Conservation (phyloP, 108 stramenopile genomes). For the Thalassiosira profunda region DNA sequence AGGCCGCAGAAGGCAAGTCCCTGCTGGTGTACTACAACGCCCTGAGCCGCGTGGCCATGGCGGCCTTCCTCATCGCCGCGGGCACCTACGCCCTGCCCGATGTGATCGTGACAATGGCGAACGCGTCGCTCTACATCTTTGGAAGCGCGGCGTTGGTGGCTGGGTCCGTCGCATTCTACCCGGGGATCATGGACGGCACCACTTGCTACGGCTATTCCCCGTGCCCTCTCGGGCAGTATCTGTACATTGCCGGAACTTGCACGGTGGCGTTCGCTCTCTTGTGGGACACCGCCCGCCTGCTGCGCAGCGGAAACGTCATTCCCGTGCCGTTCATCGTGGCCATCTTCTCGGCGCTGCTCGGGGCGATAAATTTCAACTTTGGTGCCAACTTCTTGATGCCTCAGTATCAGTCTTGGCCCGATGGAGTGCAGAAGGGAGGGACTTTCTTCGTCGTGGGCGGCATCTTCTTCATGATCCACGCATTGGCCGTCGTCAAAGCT, state of each 20-base stretch:
- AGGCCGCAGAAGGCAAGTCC: neutral
- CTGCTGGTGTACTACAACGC: slow-evolving; percentile 2
- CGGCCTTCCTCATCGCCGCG: neutral
- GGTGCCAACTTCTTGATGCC: slow-evolving; percentile 13
- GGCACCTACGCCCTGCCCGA: neutral
- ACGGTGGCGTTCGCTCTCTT: neutral
- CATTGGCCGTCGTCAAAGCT: slow-evolving; percentile 5
- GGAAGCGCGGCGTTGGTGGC: neutral
- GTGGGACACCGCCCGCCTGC: slow-evolving; percentile 5
- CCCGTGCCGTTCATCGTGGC: slow-evolving; percentile 10
- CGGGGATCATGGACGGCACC: neutral
- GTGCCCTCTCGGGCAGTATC: slow-evolving; percentile 4
- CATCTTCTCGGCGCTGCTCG: slow-evolving; percentile 9
- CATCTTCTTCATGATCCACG: slow-evolving; percentile 7
- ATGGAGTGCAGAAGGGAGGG: slow-evolving; percentile 9
- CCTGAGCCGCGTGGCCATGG: neutral
- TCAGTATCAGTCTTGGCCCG: neutral
- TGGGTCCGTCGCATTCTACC: neutral
- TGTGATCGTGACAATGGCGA: neutral
- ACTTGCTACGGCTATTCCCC: neutral
- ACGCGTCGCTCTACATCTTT: neutral
- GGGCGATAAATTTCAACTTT: slow-evolving; percentile 15
- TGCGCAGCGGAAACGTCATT: slow-evolving; percentile 12
- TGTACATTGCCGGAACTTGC: neutral
- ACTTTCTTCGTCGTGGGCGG: slow-evolving; percentile 11